These are phyloP conservation scores for Blastomyces silverae DNA, from an alignment of 2,329 filamentous ascomycete species.

Conservation along the genomic window DNA sequence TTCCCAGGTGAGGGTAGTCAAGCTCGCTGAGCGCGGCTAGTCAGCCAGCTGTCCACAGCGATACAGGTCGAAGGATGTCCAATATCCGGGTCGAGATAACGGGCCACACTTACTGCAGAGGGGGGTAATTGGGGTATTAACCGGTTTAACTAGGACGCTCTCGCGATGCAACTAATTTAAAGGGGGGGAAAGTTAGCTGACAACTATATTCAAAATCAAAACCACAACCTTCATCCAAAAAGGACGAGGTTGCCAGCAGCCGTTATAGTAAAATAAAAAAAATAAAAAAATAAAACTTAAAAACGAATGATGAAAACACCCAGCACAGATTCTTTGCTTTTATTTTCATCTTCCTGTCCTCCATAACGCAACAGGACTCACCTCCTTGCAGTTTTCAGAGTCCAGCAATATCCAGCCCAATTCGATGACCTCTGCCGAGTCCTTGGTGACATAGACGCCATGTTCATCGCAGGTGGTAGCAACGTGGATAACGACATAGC, in stretches of 20 bases:
- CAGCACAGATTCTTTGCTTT: background rate
- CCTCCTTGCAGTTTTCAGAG: slow-evolving; percentile 86
- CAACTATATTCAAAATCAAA: background rate
- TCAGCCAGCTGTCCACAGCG: slow-evolving; percentile 12
- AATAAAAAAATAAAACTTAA: background rate
- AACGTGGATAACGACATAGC: slow-evolving; percentile 97
- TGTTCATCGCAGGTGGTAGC: slow-evolving; percentile 99
- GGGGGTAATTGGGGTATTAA: slow-evolving; percentile 97
- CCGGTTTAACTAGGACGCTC: slow-evolving; percentile 92
- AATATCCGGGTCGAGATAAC: slow-evolving; percentile 20
- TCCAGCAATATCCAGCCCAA: slow-evolving; percentile 96
- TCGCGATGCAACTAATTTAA: slow-evolving; percentile 76
- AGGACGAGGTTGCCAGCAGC: background rate
- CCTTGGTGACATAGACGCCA: slow-evolving; percentile 98
- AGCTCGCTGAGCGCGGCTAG: slow-evolving; percentile 59
- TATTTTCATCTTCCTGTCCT: slow-evolving; percentile 14
- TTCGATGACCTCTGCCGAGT: slow-evolving; percentile 98
- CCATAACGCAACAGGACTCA: slow-evolving; percentile 42
- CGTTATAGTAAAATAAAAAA: background rate
- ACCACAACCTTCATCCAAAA: background rate
- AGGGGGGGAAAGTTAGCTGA: background rate
- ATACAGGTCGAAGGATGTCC: background rate
- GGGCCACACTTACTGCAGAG: slow-evolving; percentile 89
- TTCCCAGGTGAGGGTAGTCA: slow-evolving; percentile 98
- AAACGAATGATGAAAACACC: background rate